Evolutionary conservation across 805 yeast genomes (phyloP), one percentile per base, ranked within the genome.

Genomic region (Metschnikowia santaceciliae): DNA sequence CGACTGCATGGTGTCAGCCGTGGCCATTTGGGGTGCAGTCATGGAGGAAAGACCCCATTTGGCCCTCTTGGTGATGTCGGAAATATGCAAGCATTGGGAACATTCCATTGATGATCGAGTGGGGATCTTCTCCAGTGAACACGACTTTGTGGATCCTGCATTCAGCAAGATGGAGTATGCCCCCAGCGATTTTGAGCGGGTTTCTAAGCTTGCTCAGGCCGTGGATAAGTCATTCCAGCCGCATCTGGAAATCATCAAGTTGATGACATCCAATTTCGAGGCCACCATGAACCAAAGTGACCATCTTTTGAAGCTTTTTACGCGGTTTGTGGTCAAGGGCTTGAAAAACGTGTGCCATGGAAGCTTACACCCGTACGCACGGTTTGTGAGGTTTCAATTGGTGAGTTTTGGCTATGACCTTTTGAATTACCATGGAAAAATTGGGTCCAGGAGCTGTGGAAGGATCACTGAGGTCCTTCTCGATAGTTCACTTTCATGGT

Each of bases 81-180:
- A 87, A 54, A 80, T 94, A 32, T 78, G 84, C 26, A 72, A 76
- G 41, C 76, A 78, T 49, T 88, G 95, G 87, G 88, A 84, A 65
- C 68, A 70, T 36, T 78, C 92, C 1, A 79, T 90, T 41, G 75
- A 78, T 34, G 69, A 75, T 32, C 70, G 71, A 26, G 70, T 70
- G 38, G 97, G 98, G 3, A 65, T 92, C 10, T 91, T 80, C 65
- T 79, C 84, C 6, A 74, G 71, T 4, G 59, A 67, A 5, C 69
- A 70, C 55, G 96, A 90, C 64, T 64, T 81, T 6, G 61, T 59
- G 0, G 71, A 76, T 49, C 84, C 92, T 22, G 88, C 84, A 49
- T 84, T 75, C 65, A 70, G 80, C 55, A 77, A 75, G 47, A 94
- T 94, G 99, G 94, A 88, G 55, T 94, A 94, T 60, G 71, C 90